Conservation (phyloP, 331 rosid genomes). For the Erythrophleum ivorense region DNA sequence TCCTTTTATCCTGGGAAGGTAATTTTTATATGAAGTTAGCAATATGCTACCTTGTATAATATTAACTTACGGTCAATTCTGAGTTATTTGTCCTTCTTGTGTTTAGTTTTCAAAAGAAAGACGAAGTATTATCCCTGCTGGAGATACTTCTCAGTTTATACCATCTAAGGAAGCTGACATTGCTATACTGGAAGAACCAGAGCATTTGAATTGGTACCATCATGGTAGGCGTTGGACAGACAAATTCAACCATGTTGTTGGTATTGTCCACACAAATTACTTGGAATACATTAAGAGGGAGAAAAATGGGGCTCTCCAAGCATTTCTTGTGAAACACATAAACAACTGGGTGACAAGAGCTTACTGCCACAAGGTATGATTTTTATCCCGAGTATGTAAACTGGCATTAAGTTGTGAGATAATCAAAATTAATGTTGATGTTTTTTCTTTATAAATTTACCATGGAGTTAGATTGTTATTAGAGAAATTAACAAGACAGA, state of each 20-base stretch:
- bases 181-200: conserved; percentile 97
- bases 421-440: conserved; percentile 17
- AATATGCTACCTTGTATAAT: conserved; percentile 21
- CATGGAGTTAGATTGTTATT: conserved; percentile 2
- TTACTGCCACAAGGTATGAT: conserved; percentile 81
- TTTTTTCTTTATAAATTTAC: conserved; percentile 13
- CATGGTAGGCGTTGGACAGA: conserved; percentile 97
- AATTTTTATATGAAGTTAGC: conserved; percentile 33
- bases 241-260: conserved; percentile 96
- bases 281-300: conserved; percentile 95
- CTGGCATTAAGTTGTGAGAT: conserved; percentile 25
- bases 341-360: conserved; percentile 95
- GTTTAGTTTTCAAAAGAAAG: conserved; percentile 80
- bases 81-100: conserved; percentile 40
- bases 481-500: conserved; percentile 31
- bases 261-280: conserved; percentile 96
- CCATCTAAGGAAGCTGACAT: conserved; percentile 93
- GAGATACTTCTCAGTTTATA: conserved; percentile 93
- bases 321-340: conserved; percentile 95
- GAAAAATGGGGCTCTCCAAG: conserved; percentile 93
- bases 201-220: conserved; percentile 98
- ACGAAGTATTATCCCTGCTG: conserved; percentile 95
- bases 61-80: conserved; percentile 32
- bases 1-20: conserved; percentile 99
- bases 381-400: conserved; percentile 19